Percentiles rank a stretch among this genome's conserved stretches.
Conservation (phyloP, 2,329 filamentous ascomycete genomes). For the Talaromyces marneffei region DNA sequence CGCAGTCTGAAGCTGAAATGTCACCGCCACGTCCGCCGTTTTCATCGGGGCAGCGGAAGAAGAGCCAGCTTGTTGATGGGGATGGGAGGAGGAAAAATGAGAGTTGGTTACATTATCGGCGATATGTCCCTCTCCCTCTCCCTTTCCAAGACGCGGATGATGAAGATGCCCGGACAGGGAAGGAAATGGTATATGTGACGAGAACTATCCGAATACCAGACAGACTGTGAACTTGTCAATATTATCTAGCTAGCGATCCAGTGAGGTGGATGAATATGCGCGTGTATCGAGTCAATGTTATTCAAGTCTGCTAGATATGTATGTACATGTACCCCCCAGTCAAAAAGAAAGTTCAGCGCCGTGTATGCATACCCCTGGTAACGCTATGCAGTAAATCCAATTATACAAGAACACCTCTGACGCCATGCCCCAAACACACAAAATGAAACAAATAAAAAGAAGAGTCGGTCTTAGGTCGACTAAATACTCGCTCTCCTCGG, state of each 20-base stretch:
- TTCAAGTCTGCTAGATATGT: background rate
- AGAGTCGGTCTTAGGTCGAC: background rate
- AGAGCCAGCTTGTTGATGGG: background rate
- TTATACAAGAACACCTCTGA: too few relatives aligned
- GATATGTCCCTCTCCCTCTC: background rate
- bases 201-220: background rate
- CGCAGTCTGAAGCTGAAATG: background rate
- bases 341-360: background rate
- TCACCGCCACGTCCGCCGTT: background rate
- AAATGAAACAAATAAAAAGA: background rate
- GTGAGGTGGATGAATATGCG: too few relatives aligned
- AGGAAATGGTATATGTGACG: background rate
- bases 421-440: background rate
- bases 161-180: background rate
- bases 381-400: background rate
- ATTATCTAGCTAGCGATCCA: too few relatives aligned
- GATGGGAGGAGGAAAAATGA: too few relatives aligned
- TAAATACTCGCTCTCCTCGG: constrained; percentile 71
- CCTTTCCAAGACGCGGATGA: background rate
- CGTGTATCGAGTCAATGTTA: too few relatives aligned
- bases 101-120: background rate
- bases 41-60: background rate
- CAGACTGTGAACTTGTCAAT: background rate
- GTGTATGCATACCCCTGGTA: background rate
- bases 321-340: background rate